phyloP scores from a whole-genome alignment of 306 rosid genomes.

The Sesbania bispinosa region DNA sequence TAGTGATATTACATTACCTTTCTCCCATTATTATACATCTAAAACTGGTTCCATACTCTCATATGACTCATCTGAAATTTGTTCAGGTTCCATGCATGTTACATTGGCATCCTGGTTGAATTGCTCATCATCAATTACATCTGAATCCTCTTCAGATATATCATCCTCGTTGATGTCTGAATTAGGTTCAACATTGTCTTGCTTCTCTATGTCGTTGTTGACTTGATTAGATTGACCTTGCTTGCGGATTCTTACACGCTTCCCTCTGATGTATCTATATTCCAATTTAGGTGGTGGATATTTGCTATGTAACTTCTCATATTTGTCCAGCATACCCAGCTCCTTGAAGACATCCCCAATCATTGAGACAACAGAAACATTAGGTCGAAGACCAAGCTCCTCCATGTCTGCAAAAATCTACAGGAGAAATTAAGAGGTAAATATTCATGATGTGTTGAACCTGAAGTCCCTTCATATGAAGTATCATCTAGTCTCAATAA shows the following conservation, averaged over 20 bases:
- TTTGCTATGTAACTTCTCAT: conserved; percentile 53
- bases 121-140: conserved; percentile 26
- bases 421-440: conserved; percentile 24
- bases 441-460: not conserved
- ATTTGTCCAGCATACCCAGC: conserved; percentile 78
- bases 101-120: conserved; percentile 28
- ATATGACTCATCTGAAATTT: conserved; percentile 25
- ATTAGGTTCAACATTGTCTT: conserved; percentile 12
- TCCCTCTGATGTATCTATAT: conserved; percentile 66
- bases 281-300: conserved; percentile 84
- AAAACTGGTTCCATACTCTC: conserved; percentile 26
- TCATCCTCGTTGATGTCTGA: conserved; percentile 18
- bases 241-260: conserved; percentile 54
- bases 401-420: conserved; percentile 98
- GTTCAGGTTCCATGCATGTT: conserved; percentile 28
- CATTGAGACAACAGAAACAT: conserved; percentile 47
- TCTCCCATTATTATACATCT: conserved; percentile 15
- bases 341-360: conserved; percentile 74
- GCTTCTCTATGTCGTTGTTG: conserved; percentile 12
- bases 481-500: not conserved
- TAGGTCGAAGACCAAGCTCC: conserved; percentile 79
- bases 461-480: not conserved
- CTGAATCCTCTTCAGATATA: conserved; percentile 26
- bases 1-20: conserved; percentile 25
- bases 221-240: conserved; percentile 19